Base-by-base conservation (phyloP, 805 yeast genomes). In the Hanseniaspora lachancei region DNA sequence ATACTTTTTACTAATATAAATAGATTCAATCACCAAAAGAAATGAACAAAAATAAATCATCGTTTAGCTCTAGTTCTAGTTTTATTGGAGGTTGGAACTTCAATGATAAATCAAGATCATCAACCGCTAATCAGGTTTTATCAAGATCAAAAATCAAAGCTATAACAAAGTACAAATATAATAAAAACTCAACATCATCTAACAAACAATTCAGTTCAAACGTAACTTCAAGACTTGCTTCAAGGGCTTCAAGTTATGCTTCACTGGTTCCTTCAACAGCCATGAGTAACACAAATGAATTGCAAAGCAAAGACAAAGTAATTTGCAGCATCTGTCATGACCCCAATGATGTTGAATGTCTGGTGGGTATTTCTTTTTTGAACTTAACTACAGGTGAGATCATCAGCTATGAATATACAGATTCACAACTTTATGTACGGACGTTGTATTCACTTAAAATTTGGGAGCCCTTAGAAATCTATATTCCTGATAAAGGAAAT, bases 361-460 rank as follows among this genome's bases (percentile, higher is more conserved):
- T 60, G 32, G 68, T 76, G 9, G 79, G 78, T 2, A 51, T 74
- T 5, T 73, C 76, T 47, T 66, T 73, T 42, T 54, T 73, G 5
- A 66, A 71, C 51, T 61, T 68, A 15, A 67, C 63, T 36, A 71
- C 73, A 0, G 77, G 76, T 4, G 69, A 65, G 38, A 55, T 75
- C 57, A 64, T 64, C 2, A 53, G 73, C 20, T 67, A 74, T 15
- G 70, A 68, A 15, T 64, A 71, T 15, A 62, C 68, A 20, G 80
- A 76, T 59, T 71, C 79, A 0, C 77, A 72, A 58, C 74, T 77
- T 0, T 74, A 67, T 55, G 74, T 74, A 2, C 63, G 77, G 47
- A 72, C 77, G 0, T 61, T 76, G 9, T 74, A 76, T 57, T 72
- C 71, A 57, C 51, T 74, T 0, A 68, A 66, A 20, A 62, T 74